Percentiles rank a stretch among this genome's conserved stretches.
These are phyloP conservation scores for Teunomyces panamensis DNA, from an alignment of 805 yeast species.

Conservation along the genomic window DNA sequence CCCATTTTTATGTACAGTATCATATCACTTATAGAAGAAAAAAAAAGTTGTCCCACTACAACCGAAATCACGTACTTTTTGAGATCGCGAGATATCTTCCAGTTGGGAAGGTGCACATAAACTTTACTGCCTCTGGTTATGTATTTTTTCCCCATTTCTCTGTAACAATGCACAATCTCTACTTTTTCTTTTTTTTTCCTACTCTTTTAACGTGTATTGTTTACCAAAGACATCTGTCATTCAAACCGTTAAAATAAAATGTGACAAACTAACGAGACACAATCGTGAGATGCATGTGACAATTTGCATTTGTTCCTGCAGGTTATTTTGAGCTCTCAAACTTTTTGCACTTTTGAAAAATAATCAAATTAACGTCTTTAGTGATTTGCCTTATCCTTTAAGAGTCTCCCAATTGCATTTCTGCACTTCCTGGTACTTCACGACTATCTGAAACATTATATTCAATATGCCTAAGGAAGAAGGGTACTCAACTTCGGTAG, in stretches of 20 bases:
- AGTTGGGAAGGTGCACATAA: too few relatives aligned
- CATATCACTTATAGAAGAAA: too few relatives aligned
- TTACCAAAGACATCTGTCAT: background rate
- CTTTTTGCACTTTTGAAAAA: constrained; percentile 2
- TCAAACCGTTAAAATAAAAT: background rate
- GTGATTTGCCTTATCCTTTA: background rate
- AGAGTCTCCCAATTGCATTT: background rate
- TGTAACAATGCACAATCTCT: too few relatives aligned
- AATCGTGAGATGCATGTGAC: background rate
- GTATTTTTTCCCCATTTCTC: too few relatives aligned
- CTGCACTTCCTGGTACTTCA: background rate
- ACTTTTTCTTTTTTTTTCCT: too few relatives aligned
- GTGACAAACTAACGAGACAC: background rate
- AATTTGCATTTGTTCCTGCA: background rate
- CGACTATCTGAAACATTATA: background rate
- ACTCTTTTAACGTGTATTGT: background rate
- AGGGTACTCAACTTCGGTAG: constrained; percentile 1
- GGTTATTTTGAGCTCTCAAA: background rate
- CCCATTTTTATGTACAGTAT: too few relatives aligned
- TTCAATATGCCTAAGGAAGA: constrained; percentile 1
- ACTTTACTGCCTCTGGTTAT: too few relatives aligned
- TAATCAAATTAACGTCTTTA: background rate
- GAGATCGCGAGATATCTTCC: too few relatives aligned
- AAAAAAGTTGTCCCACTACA: too few relatives aligned
- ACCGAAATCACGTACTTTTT: too few relatives aligned